Evolutionary conservation across 305 asterid genomes (phyloP).

Genomic region (Fraxinus greggii): DNA sequence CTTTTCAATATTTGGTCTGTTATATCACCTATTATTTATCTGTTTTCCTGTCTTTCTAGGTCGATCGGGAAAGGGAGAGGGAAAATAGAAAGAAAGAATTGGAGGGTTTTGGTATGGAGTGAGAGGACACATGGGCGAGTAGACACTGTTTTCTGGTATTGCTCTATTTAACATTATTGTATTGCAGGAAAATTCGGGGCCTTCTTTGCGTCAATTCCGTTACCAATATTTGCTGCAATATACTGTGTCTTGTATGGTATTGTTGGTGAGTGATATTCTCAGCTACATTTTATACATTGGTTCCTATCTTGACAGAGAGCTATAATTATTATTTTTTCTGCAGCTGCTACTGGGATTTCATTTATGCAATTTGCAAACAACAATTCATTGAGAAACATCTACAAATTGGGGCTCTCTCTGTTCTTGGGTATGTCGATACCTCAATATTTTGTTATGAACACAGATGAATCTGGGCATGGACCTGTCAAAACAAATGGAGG

Average conservation of each 20-base stretch:
- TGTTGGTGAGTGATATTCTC: constrained; percentile 61
- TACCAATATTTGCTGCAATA: constrained; percentile 88
- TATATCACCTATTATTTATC: neutral
- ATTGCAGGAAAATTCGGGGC: constrained; percentile 94
- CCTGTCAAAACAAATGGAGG: constrained; percentile 82
- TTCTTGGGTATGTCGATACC: constrained; percentile 86
- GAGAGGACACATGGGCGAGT: neutral
- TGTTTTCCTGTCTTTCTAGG: neutral
- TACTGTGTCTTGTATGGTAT: constrained; percentile 85
- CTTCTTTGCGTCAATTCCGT: constrained; percentile 84
- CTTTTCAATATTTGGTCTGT: constrained; percentile 91
- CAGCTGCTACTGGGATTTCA: constrained; percentile 92
- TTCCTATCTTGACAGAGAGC: neutral
- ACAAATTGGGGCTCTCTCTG: constrained; percentile 66
- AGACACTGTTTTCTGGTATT: constrained; percentile 6
- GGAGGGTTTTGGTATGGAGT: neutral
- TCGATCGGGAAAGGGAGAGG: neutral
- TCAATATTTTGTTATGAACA: constrained; percentile 76
- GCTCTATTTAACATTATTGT: constrained; percentile 6
- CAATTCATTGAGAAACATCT: constrained; percentile 90
- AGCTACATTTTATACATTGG: constrained; percentile 2
- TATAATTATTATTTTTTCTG: constrained; percentile 13
- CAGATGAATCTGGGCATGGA: constrained; percentile 71
- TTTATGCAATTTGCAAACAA: constrained; percentile 81
- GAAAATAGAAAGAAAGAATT: neutral